These are phyloP conservation scores for Sphaerulina musiva DNA, from an alignment of 2,329 filamentous ascomycete species.

Conservation along the genomic window DNA sequence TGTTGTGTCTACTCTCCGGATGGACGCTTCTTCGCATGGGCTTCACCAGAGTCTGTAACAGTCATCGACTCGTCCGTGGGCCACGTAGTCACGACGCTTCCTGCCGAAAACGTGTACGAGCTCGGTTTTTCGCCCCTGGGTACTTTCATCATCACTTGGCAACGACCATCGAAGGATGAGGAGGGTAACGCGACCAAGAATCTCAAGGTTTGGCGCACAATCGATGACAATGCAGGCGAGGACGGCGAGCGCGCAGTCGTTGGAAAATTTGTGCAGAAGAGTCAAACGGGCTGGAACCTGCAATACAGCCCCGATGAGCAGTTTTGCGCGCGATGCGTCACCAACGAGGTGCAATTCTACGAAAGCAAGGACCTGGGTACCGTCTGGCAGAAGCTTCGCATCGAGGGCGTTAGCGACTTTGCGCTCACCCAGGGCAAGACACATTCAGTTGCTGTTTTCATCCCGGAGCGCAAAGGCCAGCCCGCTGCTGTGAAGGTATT, in stretches of 20 bases:
- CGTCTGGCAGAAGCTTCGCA: slow-evolving; percentile 91
- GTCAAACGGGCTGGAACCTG: slow-evolving; percentile 90
- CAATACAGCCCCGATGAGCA: slow-evolving; percentile 93
- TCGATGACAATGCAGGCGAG: slow-evolving; percentile 59
- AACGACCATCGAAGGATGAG: slow-evolving; percentile 86
- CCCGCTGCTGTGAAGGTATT: slow-evolving; percentile 91
- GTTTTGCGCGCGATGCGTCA: slow-evolving; percentile 87
- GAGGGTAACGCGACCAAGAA: slow-evolving; percentile 92
- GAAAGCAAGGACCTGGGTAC: slow-evolving; percentile 76
- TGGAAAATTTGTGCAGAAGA: slow-evolving; percentile 91
- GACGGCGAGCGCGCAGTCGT: slow-evolving; percentile 63
- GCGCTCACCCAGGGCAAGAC: slow-evolving; percentile 82
- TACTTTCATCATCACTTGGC: slow-evolving; percentile 93
- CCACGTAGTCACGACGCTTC: slow-evolving; percentile 65
- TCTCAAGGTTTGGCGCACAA: slow-evolving; percentile 87
- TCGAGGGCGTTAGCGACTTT: slow-evolving; percentile 86
- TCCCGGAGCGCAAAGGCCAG: slow-evolving; percentile 89
- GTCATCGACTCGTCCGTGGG: slow-evolving; percentile 77
- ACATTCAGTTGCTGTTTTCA: slow-evolving; percentile 87
- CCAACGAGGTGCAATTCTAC: slow-evolving; percentile 97
- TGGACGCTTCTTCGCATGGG: slow-evolving; percentile 94
- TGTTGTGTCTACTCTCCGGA: slow-evolving; percentile 94
- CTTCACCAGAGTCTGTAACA: slow-evolving; percentile 76
- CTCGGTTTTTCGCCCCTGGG: slow-evolving; percentile 88
- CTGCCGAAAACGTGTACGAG: slow-evolving; percentile 82